Evolutionary conservation across 2,329 filamentous ascomycete genomes (phyloP), one percentile per base, ranked within the genome.

Genomic region (Fusarium solani-melongenae): DNA sequence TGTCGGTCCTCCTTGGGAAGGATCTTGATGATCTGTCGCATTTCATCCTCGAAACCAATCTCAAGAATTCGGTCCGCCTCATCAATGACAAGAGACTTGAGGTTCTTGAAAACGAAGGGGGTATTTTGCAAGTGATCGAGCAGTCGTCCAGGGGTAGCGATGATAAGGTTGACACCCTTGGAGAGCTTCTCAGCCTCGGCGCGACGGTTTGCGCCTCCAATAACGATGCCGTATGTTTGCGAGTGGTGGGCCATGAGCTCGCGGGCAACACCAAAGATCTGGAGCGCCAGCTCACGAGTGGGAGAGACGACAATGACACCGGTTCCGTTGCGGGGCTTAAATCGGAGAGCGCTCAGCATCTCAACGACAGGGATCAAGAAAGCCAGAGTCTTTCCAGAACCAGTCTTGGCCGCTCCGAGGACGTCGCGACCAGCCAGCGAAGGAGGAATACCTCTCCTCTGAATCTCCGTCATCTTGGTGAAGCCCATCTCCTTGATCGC

Each of bases 11-110:
- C 92, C 76, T 92, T 93, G 55, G 95, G 94, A 20, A 98, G 86
- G 64, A 98, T 96, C 87, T 97, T 97, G 83, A 98, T 92, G 76
- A 99, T 98, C 82, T 97, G 93, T 73, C 94, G 90, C 93, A 99
- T 98, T 85, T 99, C 96, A 80, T 98, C 96, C 83, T 99, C 96
- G 87, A 99, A 99, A 78, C 96, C 96, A 71, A 98, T 94, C 85
- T 99, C 96, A 51, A 99, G 86, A 72, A 99, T 98, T 56, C 96
- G 92, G 82, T 99, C 96, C 20, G 96, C 96, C 85, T 99, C 96
- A 78, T 99, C 96, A 76, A 98, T 98, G 75, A 99, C 90, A 38
- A 99, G 88, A 2, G 94, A 93, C 83, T 95, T 95, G 77, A 98
- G 85, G 83, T 98, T 98, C 88, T 97, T 97, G 89, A 94, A 98